These are phyloP conservation scores for Ascochyta fabae DNA, from an alignment of 2,329 filamentous ascomycete species.

Conservation along the genomic window DNA sequence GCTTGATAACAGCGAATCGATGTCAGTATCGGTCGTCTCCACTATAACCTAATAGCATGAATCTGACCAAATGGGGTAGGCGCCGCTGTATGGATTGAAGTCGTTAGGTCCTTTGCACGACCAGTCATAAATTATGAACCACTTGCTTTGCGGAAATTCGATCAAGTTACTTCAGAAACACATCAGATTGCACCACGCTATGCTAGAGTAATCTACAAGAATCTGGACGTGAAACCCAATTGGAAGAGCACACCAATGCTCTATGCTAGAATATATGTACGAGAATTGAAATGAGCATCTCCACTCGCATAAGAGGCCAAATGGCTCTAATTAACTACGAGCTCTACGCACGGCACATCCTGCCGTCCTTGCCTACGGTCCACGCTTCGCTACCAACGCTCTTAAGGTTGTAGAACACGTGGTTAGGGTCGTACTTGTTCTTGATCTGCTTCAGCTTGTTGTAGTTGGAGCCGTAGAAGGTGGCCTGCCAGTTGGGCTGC, in stretches of 20 bases:
- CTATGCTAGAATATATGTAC: constrained; percentile 1
- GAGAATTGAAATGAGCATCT: neutral
- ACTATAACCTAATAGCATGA: too few species aligned
- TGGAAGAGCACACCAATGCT: neutral
- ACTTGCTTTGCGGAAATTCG: too few species aligned
- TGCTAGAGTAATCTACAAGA: constrained; percentile 10
- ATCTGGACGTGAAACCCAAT: neutral
- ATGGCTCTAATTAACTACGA: neutral
- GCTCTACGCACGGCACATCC: constrained; percentile 18
- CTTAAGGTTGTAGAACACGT: constrained; percentile 30
- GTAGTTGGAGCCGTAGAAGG: constrained; percentile 64
- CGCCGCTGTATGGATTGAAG: too few species aligned
- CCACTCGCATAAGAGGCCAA: too few species aligned
- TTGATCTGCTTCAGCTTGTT: constrained; percentile 33
- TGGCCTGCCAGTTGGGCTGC: constrained; percentile 31
- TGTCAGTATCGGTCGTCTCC: too few species aligned
- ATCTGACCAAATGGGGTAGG: too few species aligned
- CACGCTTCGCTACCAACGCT: constrained; percentile 29
- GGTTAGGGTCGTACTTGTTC: constrained; percentile 26
- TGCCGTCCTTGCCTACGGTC: constrained; percentile 19
- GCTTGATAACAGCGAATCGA: too few species aligned
- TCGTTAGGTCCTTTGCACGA: too few species aligned
- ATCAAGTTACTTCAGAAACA: constrained; percentile 51
- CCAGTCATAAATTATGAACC: too few species aligned
- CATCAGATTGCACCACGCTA: constrained; percentile 13